These are phyloP conservation scores for Erodium trifolium DNA, from an alignment of 441 rosid genomes.

Conservation along the genomic window DNA sequence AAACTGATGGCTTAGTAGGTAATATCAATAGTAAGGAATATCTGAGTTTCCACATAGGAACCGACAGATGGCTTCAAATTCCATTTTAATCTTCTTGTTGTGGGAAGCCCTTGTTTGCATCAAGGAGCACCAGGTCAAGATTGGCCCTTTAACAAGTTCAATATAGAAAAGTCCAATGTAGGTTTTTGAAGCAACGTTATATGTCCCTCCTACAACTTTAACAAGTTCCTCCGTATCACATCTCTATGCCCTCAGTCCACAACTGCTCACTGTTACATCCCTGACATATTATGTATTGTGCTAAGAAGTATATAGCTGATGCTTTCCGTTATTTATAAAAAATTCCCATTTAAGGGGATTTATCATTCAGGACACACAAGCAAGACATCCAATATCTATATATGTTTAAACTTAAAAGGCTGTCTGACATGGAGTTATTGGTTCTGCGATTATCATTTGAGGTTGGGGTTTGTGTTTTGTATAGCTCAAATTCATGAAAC, in stretches of 20 bases:
- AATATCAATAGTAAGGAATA: not conserved
- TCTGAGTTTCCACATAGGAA: not conserved
- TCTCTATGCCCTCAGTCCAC: not conserved
- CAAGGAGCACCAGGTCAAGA: not conserved
- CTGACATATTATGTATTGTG: not conserved
- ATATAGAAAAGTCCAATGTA: not conserved
- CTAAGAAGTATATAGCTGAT: not conserved
- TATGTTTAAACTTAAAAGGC: no score
- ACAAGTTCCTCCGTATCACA: not conserved
- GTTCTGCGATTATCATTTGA: not conserved
- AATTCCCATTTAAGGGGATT: not conserved
- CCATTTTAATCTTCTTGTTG: not conserved
- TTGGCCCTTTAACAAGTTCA: not conserved
- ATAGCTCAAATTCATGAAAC: not conserved
- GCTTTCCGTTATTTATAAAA: not conserved
- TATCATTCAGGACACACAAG: not conserved
- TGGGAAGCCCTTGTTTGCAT: not conserved
- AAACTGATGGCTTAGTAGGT: constrained; percentile 1
- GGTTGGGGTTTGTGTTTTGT: not conserved
- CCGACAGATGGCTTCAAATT: not conserved
- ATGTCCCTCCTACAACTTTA: not conserved
- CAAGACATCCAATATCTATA: no score
- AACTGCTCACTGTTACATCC: not conserved
- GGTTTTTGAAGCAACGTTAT: not conserved
- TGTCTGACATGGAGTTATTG: not conserved